Evolutionary conservation across 768 basidiomycete genomes (phyloP), one percentile per base, ranked within the genome.

Genomic region (Ephemerocybe angulata): DNA sequence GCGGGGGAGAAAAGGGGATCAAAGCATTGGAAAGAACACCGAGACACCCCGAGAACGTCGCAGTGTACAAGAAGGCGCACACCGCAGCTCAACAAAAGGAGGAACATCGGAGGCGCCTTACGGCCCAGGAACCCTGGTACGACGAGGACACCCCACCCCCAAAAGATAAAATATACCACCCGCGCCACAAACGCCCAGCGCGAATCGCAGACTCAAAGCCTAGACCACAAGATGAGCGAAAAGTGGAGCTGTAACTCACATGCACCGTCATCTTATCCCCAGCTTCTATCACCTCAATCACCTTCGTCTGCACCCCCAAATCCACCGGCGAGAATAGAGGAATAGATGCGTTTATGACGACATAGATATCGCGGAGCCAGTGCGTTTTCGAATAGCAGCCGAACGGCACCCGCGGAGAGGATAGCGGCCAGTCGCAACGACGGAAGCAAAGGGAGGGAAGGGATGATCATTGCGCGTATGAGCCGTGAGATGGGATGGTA

Each of bases 261-360:
- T 72, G 72, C 8, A 69, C 53, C 11, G 69, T 67, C 47, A 69
- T 65, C 40, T 64, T 64, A 49, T 67, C 62, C 21, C 59, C 60
- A 19, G 65, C 65, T 50, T 73, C 72, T 25, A 73, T 64, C 4
- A 70, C 64, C 50, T 73, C 70, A 55, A 64, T 64, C 27, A 71
- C 31, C 10, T 61, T 65, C 2, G 69, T 52, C 69, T 70, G 54
- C 60, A n/a, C 17, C 31, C 37, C 17, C 25, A 13, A 30, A 43
- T 15, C 28, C n/a, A n/a, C n/a, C 41, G 12, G 21, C 10, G 15
- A 40, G 44, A 33, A 19, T 30, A 52, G 21, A 28, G n/a, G 4
- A 22, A 41, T 17, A 35, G 8, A 17, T 17, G 33, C 33, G 17
- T 35, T 8, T 8, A 35, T 8, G 33, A 8, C 8, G 33, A 35